phyloP scores from a whole-genome alignment of 2,329 filamentous ascomycete species.

The Botrytis hyacinthi region DNA sequence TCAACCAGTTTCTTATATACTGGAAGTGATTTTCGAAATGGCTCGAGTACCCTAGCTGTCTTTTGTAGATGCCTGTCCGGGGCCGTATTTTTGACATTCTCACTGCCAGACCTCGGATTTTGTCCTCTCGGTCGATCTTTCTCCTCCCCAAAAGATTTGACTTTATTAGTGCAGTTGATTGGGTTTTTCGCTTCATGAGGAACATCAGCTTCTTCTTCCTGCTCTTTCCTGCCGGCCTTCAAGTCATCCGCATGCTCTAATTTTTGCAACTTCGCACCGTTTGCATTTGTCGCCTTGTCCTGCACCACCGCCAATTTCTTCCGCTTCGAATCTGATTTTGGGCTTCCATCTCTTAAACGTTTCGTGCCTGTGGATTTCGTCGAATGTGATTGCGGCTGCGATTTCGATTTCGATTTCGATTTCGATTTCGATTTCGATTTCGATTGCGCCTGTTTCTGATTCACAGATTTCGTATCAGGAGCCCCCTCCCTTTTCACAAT shows the following conservation, averaged over 20 bases:
- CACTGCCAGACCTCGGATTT: conserved; percentile 18
- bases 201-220: not conserved
- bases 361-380: conserved; percentile 21
- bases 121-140: not conserved
- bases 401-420: conserved; percentile 15
- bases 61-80: conserved; percentile 26
- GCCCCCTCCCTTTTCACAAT: not conserved
- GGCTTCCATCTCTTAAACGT: conserved; percentile 28
- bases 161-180: not conserved
- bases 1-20: conserved; percentile 36
- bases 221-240: not conserved
- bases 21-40: conserved; percentile 34
- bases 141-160: not conserved
- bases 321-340: conserved; percentile 33
- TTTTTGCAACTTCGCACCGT: not conserved
- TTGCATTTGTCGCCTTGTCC: conserved; percentile 32
- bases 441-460: conserved; percentile 26
- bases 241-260: conserved; percentile 1
- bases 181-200: not conserved
- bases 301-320: conserved; percentile 26
- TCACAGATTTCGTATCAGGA: conserved; percentile 21
- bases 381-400: conserved; percentile 4
- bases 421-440: conserved; percentile 8
- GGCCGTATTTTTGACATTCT: conserved; percentile 2
- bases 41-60: conserved; percentile 29